Evolutionary conservation across 192 early-diverging fungal species (phyloP).

Genomic region (Martensiomyces pterosporus): DNA sequence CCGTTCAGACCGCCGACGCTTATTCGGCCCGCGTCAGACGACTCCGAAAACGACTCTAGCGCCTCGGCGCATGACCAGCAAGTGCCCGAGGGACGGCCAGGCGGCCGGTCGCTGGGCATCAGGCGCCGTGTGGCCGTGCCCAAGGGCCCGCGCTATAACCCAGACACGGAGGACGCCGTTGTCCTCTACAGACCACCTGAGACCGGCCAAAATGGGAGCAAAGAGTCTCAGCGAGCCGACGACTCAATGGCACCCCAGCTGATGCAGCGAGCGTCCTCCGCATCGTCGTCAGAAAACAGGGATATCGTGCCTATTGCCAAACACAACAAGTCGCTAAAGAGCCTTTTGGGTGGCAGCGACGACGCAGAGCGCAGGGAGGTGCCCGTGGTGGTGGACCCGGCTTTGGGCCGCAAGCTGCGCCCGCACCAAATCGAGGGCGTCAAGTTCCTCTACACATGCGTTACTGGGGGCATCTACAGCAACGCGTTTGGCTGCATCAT

Average conservation of each 20-base stretch:
- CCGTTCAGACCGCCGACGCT: slow-evolving; percentile 43
- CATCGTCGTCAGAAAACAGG: slow-evolving; percentile 4
- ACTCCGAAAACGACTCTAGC: slow-evolving; percentile 1
- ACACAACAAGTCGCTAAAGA: slow-evolving; percentile 49
- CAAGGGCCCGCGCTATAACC: slow-evolving; percentile 73
- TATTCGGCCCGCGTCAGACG: slow-evolving; percentile 6
- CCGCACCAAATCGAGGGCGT: slow-evolving; percentile 98
- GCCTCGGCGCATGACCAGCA: background rate
- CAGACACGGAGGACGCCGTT: slow-evolving; percentile 76
- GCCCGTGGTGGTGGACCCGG: slow-evolving; percentile 84
- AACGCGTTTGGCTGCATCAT: slow-evolving; percentile 94
- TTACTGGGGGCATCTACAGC: slow-evolving; percentile 69
- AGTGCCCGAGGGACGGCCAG: background rate
- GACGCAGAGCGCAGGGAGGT: slow-evolving; percentile 29
- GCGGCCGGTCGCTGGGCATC: slow-evolving; percentile 53
- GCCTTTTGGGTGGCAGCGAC: slow-evolving; percentile 41
- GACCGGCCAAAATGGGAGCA: too few species aligned
- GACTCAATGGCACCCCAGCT: slow-evolving; percentile 34
- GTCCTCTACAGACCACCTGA: slow-evolving; percentile 75
- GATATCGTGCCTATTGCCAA: slow-evolving; percentile 10
- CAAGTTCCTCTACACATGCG: slow-evolving; percentile 90
- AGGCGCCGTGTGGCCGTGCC: slow-evolving; percentile 47
- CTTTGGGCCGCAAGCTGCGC: slow-evolving; percentile 75
- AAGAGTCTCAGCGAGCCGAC: slow-evolving; percentile 49
- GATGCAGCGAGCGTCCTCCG: slow-evolving; percentile 3